Conservation (phyloP, 1,284 basidiomycete species). For the Mycosarcoma maydis region DNA sequence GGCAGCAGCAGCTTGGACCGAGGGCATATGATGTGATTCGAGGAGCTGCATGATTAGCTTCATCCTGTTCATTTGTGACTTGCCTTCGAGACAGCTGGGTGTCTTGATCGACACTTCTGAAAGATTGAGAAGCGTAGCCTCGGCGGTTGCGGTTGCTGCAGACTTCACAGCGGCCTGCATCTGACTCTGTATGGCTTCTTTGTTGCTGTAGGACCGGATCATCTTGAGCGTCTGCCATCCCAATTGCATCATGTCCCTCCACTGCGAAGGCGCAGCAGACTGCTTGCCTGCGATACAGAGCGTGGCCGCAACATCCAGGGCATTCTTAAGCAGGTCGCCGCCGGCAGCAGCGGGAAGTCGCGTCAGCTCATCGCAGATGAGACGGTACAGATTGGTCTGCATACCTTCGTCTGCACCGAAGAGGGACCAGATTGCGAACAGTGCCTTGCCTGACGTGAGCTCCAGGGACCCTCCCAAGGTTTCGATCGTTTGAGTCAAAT, state of each 20-base stretch:
- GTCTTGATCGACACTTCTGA: slow-evolving; percentile 34
- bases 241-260: slow-evolving; percentile 28
- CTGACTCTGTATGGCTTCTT: slow-evolving; percentile 5
- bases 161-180: neutral
- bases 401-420: slow-evolving; percentile 38
- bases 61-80: slow-evolving; percentile 14
- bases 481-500: slow-evolving; percentile 16
- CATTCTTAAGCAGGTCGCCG: slow-evolving; percentile 55
- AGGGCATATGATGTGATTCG: slow-evolving; percentile 14
- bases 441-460: slow-evolving; percentile 47
- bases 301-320: slow-evolving; percentile 49
- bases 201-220: slow-evolving; percentile 25
- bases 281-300: slow-evolving; percentile 31
- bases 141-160: slow-evolving; percentile 5
- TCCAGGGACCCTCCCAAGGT: slow-evolving; percentile 40
- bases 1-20: slow-evolving; percentile 27
- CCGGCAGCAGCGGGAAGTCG: slow-evolving; percentile 5
- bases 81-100: slow-evolving; percentile 7
- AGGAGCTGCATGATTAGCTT: slow-evolving; percentile 30
- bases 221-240: slow-evolving; percentile 36
- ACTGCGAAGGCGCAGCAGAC: slow-evolving; percentile 25
- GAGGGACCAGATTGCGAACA: slow-evolving; percentile 51
- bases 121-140: slow-evolving; percentile 25
- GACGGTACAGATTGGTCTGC: slow-evolving; percentile 35
- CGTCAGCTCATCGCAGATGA: slow-evolving; percentile 31